These are phyloP conservation scores for Trichoderma aggressivum DNA, from an alignment of 2,329 filamentous ascomycete genomes.

Conservation along the genomic window DNA sequence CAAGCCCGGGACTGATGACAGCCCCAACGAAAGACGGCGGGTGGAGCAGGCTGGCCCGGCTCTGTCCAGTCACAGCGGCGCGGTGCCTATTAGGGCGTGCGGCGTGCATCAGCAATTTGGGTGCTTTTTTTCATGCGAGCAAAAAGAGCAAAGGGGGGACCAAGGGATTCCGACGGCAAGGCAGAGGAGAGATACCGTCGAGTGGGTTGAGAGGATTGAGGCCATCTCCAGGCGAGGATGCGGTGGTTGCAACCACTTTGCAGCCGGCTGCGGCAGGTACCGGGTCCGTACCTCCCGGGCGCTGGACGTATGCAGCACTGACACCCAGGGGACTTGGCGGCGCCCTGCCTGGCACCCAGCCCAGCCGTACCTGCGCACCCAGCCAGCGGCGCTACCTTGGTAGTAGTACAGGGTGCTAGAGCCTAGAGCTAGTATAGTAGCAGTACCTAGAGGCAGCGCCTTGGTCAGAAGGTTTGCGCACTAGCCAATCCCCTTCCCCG, in stretches of 20 bases:
- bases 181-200: not conserved
- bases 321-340: not conserved
- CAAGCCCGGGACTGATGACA: not conserved
- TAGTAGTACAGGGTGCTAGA: not conserved
- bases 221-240: not conserved
- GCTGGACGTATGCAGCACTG: not conserved
- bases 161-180: not conserved
- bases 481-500: slow-evolving; percentile 15
- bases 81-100: not conserved
- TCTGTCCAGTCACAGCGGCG: slow-evolving; percentile 1
- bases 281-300: not conserved
- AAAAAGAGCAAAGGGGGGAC: not conserved
- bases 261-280: not conserved
- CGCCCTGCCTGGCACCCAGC: not conserved
- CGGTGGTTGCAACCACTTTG: not conserved
- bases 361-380: not conserved
- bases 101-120: not conserved
- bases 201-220: not conserved
- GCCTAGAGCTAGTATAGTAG: no score
- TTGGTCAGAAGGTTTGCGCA: not conserved
- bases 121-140: not conserved
- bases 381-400: not conserved
- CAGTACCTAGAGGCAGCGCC: not conserved
- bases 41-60: not conserved
- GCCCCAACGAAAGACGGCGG: not conserved